Percentiles rank a stretch among this genome's conserved stretches.
Evolutionary conservation across 768 basidiomycete species (phyloP).

Genomic region (Leccinum disarticulatum): DNA sequence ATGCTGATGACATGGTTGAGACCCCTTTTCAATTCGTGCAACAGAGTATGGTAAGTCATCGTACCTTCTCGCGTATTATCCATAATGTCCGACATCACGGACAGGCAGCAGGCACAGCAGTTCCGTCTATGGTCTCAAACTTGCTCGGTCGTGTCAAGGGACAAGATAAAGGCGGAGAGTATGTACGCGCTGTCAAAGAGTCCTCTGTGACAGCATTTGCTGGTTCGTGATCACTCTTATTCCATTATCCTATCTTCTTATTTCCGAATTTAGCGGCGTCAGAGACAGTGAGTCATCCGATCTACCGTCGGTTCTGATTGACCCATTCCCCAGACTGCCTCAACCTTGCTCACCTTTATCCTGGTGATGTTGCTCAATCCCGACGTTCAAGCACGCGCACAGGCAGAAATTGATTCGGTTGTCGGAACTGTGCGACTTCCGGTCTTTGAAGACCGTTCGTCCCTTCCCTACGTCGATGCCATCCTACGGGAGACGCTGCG

Average conservation of each 20-base stretch:
- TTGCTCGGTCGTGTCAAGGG: conserved; percentile 16
- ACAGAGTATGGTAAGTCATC: conserved; percentile 29
- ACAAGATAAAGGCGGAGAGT: conserved; percentile 3
- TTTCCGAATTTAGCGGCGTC: conserved; percentile 22
- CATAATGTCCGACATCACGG: background rate
- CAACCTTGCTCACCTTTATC: conserved; percentile 32
- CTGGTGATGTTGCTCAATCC: conserved; percentile 39
- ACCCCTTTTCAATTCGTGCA: conserved; percentile 35
- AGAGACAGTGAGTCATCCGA: conserved; percentile 22
- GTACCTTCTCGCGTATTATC: background rate
- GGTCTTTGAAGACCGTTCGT: conserved; percentile 29
- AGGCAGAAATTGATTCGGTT: conserved; percentile 37
- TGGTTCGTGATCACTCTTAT: conserved; percentile 15
- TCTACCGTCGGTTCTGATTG: background rate
- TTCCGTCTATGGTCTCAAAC: conserved; percentile 30
- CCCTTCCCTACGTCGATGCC: conserved; percentile 29
- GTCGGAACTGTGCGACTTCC: conserved; percentile 34
- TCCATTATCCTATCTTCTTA: background rate
- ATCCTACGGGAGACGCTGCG: conserved; percentile 34
- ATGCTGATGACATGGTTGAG: conserved; percentile 24
- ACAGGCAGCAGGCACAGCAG: conserved; percentile 26
- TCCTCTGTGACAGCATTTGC: conserved; percentile 31
- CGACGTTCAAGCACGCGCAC: conserved; percentile 37
- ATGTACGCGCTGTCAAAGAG: conserved; percentile 27
- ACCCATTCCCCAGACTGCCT: conserved; percentile 27